A percentile compares a stretch with the other conserved stretches of the same genome.
Conservation (phyloP, 129 eudicot genomes). For the Solidago caesia region DNA sequence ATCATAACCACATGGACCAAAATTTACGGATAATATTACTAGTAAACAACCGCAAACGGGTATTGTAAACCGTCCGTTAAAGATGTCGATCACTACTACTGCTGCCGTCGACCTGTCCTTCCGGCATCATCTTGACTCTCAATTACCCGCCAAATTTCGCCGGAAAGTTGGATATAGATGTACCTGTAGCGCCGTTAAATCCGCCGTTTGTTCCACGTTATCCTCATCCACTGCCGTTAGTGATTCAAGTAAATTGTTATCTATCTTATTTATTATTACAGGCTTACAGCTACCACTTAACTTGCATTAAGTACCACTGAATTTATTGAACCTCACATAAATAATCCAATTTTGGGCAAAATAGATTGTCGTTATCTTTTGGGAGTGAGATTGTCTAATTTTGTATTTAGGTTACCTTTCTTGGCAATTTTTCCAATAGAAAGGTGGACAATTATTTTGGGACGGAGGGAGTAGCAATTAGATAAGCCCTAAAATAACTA, state of each 20-base stretch:
- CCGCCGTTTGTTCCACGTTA: constrained; percentile 16
- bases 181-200: constrained; percentile 15
- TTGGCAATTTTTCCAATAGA: no score
- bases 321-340: no score
- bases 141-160: constrained; percentile 29
- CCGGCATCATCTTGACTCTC: constrained; percentile 19
- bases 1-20: background rate
- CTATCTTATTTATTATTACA: background rate
- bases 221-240: constrained; percentile 22
- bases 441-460: no score
- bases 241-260: constrained; percentile 29
- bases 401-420: no score
- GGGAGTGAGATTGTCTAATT: no score
- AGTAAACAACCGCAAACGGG: constrained; percentile 11
- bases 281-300: background rate
- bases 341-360: no score
- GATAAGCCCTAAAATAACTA: constrained; percentile 16
- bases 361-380: background rate
- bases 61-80: constrained; percentile 35
- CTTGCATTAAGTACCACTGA: background rate
- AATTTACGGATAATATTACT: background rate
- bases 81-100: constrained; percentile 31
- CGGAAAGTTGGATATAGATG: constrained; percentile 21
- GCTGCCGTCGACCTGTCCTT: constrained; percentile 23
- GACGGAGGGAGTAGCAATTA: background rate